Percentiles rank a stretch among this genome's conserved stretches.
Evolutionary conservation across 1,284 basidiomycete genomes (phyloP).

Genomic region (Dichomitus squalens): DNA sequence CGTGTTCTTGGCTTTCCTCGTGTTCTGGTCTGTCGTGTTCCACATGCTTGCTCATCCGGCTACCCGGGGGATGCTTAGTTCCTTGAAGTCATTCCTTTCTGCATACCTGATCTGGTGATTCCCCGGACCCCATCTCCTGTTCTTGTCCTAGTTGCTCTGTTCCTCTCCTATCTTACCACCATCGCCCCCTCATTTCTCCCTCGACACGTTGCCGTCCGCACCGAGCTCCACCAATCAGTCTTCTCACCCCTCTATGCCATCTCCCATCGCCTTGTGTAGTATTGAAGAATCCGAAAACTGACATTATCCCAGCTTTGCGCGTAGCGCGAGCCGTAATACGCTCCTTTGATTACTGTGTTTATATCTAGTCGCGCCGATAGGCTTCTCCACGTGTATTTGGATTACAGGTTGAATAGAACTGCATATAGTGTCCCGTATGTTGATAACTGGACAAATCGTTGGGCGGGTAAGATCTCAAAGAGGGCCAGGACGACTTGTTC

Average conservation of each 20-base stretch:
- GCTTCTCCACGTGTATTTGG: too few relatives aligned
- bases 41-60: constrained; percentile 5
- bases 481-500: not conserved
- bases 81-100: not conserved
- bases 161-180: not conserved
- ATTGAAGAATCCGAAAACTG: not conserved
- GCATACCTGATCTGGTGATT: not conserved
- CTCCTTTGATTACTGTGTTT: constrained; percentile 19
- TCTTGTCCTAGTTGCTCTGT: not conserved
- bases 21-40: constrained; percentile 6
- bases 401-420: constrained; percentile 14
- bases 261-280: not conserved
- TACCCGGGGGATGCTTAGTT: not conserved
- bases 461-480: not conserved
- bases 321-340: constrained; percentile 11
- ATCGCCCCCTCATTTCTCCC: not conserved
- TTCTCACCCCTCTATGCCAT: too few relatives aligned
- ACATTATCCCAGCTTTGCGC: constrained; percentile 8
- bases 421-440: not conserved
- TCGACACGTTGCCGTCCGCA: not conserved
- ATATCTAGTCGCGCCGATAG: too few relatives aligned
- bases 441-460: too few relatives aligned
- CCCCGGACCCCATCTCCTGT: not conserved
- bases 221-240: too few relatives aligned
- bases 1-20: constrained; percentile 3